Percentiles rank a stretch among this genome's conserved stretches.
Conservation (phyloP, 495 filamentous ascomycete species). For the Extremus antarcticus region DNA sequence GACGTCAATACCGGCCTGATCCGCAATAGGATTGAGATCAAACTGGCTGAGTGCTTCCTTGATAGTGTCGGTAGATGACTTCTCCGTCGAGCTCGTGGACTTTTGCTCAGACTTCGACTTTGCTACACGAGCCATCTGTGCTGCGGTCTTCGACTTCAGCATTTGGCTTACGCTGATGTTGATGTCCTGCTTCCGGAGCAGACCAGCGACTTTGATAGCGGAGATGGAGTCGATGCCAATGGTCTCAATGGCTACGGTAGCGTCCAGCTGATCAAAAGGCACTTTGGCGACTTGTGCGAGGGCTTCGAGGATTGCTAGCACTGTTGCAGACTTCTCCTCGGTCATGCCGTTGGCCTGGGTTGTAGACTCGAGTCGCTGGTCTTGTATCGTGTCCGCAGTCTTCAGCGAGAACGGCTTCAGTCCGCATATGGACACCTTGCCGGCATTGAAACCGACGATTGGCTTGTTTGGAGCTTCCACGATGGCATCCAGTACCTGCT, state of each 20-base stretch:
- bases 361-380: neutral
- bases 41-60: constrained; percentile 28
- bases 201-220: constrained; percentile 60
- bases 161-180: constrained; percentile 54
- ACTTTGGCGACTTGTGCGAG: constrained; percentile 55
- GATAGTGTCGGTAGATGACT: constrained; percentile 19
- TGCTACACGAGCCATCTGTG: constrained; percentile 20
- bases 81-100: neutral
- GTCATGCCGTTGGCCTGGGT: neutral
- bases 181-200: constrained; percentile 51
- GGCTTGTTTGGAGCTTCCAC: constrained; percentile 34
- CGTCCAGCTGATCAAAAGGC: constrained; percentile 47
- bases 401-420: constrained; percentile 28
- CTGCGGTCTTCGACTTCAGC: constrained; percentile 51
- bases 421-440: constrained; percentile 43
- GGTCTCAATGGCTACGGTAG: constrained; percentile 63
- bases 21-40: constrained; percentile 25
- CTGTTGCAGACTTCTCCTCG: constrained; percentile 15
- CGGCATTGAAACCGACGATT: constrained; percentile 40
- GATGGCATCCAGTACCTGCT: constrained; percentile 44
- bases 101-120: neutral
- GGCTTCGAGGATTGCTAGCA: constrained; percentile 46
- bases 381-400: neutral
- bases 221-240: constrained; percentile 86
- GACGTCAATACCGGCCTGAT: constrained; percentile 23